Base-by-base conservation (phyloP, 257 asterid genomes). In the Handroanthus guayacan region DNA sequence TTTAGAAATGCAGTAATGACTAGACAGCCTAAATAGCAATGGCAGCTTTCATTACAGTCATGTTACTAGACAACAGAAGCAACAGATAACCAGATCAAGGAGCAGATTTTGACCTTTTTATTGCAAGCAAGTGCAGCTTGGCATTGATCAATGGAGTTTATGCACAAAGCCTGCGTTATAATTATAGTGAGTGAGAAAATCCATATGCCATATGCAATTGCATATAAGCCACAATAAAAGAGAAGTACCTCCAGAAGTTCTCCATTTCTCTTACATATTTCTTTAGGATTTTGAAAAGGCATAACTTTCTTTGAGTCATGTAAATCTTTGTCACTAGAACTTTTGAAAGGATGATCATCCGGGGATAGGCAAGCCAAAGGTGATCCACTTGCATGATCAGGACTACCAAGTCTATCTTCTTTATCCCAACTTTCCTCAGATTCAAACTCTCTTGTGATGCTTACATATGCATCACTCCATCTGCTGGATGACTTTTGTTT, bases 121-220 rank as follows among this genome's bases (percentile, higher is more conserved):
- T 89, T 92, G 89, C 97, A 92, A 68, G 99, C 89, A 74, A 95
- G 88, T 72, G 94, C 97, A 75, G 89, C 97, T 83, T 95, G 92
- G 80, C 85, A 80, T 82, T 91, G 92, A 89, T 95, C 87, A 43
- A 82, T 75, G 79, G 97, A 88, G 83, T 92, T 92, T 75, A 92
- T 74, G 85, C 99, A 92, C 85, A 92, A 72, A 77, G 96, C 98
- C 99, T 95, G 94, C 77, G 67, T 84, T 77, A 71, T 67, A 63
- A 78, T 51, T 62, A 66, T 44, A 11, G 25, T 6, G 25, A 72
- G 37, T 72, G 57, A 84, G 79, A 56, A 66, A 51, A 72, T 68
- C 18, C 62, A 67, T 48, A 37, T 34, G 43, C 20, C 41, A 68
- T 12, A 73, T 52, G 54, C 54, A 82, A 56, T 62, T 12, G 50